phyloP scores from a whole-genome alignment of 805 yeast species.

The Starmerella vitae region DNA sequence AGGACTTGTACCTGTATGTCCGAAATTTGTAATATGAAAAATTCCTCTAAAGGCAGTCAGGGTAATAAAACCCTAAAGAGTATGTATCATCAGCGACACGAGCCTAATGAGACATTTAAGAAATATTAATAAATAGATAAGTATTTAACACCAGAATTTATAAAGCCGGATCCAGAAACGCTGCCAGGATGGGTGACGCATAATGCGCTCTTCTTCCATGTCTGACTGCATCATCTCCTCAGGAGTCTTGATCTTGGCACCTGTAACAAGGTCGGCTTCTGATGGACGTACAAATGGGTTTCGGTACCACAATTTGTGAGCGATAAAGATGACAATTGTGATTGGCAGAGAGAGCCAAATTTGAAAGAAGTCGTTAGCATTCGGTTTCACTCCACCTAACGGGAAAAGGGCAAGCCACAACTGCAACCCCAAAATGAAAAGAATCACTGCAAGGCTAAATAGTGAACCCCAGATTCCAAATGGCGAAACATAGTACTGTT shows the following conservation, averaged over 20 bases:
- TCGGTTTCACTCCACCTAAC: constrained; percentile 29
- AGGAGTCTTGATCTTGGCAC: constrained; percentile 15
- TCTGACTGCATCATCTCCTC: constrained; percentile 9
- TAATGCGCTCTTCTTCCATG: neutral
- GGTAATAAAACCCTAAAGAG: no score
- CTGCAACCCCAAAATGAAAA: constrained; percentile 54
- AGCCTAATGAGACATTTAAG: no score
- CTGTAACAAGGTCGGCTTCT: constrained; percentile 18
- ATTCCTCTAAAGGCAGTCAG: neutral
- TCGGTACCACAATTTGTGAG: constrained; percentile 34
- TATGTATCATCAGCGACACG: neutral
- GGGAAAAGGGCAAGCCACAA: constrained; percentile 75
- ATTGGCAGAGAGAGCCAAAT: constrained; percentile 39
- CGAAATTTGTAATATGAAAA: neutral
- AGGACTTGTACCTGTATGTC: no score
- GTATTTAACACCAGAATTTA: constrained; percentile 7
- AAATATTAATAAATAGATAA: neutral
- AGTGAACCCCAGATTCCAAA: constrained; percentile 56
- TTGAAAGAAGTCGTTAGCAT: constrained; percentile 36
- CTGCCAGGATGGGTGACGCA: neutral
- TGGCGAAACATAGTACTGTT: constrained; percentile 52
- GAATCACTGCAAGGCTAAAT: constrained; percentile 46
- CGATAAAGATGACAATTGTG: constrained; percentile 33
- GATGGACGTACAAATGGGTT: constrained; percentile 5
- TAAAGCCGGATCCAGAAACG: constrained; percentile 1